Base-by-base conservation (phyloP, 345 rosid species). In the Moringa oleifera region DNA sequence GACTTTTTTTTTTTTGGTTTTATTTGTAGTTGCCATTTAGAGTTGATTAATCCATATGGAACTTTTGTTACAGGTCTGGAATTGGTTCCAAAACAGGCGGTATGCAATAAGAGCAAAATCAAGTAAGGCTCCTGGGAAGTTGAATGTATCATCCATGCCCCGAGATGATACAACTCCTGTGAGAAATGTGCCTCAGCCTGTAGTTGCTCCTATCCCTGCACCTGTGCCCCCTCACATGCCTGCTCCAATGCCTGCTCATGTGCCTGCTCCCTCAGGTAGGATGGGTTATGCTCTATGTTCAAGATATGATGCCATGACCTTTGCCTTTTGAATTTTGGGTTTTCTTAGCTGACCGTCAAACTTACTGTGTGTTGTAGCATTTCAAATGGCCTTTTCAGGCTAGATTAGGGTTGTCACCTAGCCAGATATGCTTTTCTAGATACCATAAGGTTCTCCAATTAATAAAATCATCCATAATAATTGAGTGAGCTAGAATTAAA, bases 71-170 rank as follows among this genome's bases (percentile, higher is more conserved):
- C 68, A 95, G 99, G 83, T 95, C 51, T 95, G 99, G 95, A 95
- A 95, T 72, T 95, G 99, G 99, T 95, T 95, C 80, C 99, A 95
- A 74, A 95, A 95, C 73, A 95, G 80, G 79, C 85, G 99, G 25
- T 95, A 91, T 79, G 90, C 99, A 45, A 74, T 91, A 55, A 81
- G 99, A 68, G 95, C 97, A 25, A 95, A 84, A 77, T 70, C 91
- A 33, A 80, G 72, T 62, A 95, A 85, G 81, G 66, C 79, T 71
- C 95, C 97, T 19, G 93, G 79, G 63, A 95, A 95, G 77, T 81
- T 95, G 62, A 78, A 79, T 73, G 82, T 85, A 59, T 69, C 93
- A 53, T 87, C 89, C 57, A 67, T 83, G 87, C 79, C 79, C 4
- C 82, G 81, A 56, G 91, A 84, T 49, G 97, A 85, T 73, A 51